phyloP scores from a whole-genome alignment of 805 yeast species.

The Metschnikowia drakensbergensis region DNA sequence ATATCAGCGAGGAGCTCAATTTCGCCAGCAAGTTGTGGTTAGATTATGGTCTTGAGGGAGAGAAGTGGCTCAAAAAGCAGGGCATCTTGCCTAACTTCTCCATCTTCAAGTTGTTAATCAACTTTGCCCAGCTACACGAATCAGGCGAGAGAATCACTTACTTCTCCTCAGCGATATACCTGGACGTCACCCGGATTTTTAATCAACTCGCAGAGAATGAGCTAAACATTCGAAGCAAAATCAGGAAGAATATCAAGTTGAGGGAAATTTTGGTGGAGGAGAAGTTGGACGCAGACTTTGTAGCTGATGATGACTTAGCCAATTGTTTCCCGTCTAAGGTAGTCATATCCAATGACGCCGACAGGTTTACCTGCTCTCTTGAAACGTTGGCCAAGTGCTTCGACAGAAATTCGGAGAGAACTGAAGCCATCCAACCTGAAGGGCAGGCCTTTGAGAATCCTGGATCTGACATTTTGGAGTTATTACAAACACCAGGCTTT shows the following conservation, averaged over 20 bases:
- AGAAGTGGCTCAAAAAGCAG: conserved; percentile 48
- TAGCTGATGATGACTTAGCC: conserved; percentile 52
- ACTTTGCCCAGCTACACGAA: conserved; percentile 43
- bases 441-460: background rate
- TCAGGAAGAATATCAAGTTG: conserved; percentile 27
- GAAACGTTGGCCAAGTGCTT: conserved; percentile 19
- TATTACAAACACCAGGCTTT: background rate
- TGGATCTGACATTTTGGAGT: background rate
- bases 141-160: conserved; percentile 26
- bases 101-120: conserved; percentile 43
- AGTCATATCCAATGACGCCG: conserved; percentile 31
- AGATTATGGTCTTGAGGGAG: conserved; percentile 44
- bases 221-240: conserved; percentile 34
- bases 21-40: conserved; percentile 61
- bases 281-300: conserved; percentile 31
- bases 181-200: conserved; percentile 31
- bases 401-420: background rate
- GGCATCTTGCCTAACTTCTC: conserved; percentile 52
- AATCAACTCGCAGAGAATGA: conserved; percentile 39
- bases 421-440: too few species aligned
- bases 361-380: conserved; percentile 16
- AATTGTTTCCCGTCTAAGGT: conserved; percentile 55
- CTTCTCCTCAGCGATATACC: conserved; percentile 35
- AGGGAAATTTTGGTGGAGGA: conserved; percentile 36
- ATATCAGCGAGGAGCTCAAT: conserved; percentile 51